Base-by-base conservation (phyloP, 768 basidiomycete genomes). In the Mycena chlorophos region DNA sequence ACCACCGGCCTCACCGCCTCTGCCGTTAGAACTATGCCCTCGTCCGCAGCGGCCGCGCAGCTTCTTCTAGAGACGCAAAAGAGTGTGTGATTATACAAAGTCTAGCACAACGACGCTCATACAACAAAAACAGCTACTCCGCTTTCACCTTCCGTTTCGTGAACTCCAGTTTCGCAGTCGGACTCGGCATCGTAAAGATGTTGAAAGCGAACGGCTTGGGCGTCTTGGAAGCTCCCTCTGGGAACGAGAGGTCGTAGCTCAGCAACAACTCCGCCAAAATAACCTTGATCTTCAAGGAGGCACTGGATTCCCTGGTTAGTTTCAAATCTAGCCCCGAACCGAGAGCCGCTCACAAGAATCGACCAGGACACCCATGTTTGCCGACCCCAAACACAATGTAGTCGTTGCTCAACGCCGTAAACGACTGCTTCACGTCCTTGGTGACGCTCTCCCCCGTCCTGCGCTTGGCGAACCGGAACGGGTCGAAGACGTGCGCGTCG, bases 381-480 rank as follows among this genome's bases (percentile, higher is more conserved):
- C 60, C 56, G 27, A 61, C 34, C 1, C 60, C 60, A 26, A 61
- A 61, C 10, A 61, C 51, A 29, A 61, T 57, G 49, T 57, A 61
- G 30, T 61, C 60, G 42, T 61, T 61, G 56, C 56, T 57, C 22
- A 61, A 47, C 34, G 40, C 16, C 3, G 60, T 61, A 46, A 61
- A 61, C 20, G 56, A 46, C 30, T 54, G 57, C 25, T 58, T 38
- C 5, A 42, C 46, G 34, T 61, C 47, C 20, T 22, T 23, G 30
- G 40, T 37, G 17, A 27, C 22, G 16, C 39, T 47, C 10, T 51
- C 56, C 13, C 55, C 52, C 14, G 37, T 55, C 14, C 61, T 57
- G 27, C 51, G 49, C 50, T 62, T 60, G 5, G 63, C 46, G 43
- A 62, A 64, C n/a, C 63, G 54, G 57, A 64, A 64, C 6, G 61